A percentile compares a stretch with the other conserved stretches of the same genome.
Conservation (phyloP, 495 filamentous ascomycete genomes). For the Penicillium salamii region DNA sequence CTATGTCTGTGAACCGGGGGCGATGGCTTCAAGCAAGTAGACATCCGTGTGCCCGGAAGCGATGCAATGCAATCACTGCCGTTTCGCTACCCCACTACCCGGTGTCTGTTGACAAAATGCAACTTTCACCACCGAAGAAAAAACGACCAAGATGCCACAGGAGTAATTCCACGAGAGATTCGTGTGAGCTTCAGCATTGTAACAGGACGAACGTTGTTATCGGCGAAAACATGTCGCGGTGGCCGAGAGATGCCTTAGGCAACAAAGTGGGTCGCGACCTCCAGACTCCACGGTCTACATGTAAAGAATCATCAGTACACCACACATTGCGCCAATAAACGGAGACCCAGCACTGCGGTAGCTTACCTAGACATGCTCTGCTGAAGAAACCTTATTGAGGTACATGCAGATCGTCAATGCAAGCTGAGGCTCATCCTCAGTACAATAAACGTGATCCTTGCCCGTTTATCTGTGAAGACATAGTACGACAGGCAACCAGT, state of each 20-base stretch:
- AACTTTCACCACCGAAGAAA: too few relatives aligned
- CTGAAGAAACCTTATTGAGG: background rate
- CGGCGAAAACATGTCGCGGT: slow-evolving; percentile 9
- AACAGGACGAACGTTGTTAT: slow-evolving; percentile 5
- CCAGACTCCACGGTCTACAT: slow-evolving; percentile 1
- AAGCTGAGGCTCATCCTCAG: background rate
- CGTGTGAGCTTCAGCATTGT: too few relatives aligned
- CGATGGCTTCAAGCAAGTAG: too few relatives aligned
- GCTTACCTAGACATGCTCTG: background rate
- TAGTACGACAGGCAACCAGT: background rate
- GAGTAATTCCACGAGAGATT: too few relatives aligned
- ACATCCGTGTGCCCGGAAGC: too few relatives aligned
- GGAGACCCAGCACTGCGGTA: too few relatives aligned
- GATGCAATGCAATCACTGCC: too few relatives aligned
- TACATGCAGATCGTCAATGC: background rate
- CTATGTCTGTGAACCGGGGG: too few relatives aligned
- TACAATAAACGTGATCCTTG: background rate
- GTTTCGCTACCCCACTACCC: too few relatives aligned
- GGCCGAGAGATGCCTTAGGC: slow-evolving; percentile 4
- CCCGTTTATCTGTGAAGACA: background rate
- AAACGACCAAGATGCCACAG: too few relatives aligned
- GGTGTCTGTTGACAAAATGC: too few relatives aligned
- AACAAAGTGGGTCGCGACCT: slow-evolving; percentile 2
- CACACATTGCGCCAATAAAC: too few relatives aligned
- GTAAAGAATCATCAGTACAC: background rate